phyloP scores from a whole-genome alignment of 106 monocot genomes.

The Hemerocallis citrina region DNA sequence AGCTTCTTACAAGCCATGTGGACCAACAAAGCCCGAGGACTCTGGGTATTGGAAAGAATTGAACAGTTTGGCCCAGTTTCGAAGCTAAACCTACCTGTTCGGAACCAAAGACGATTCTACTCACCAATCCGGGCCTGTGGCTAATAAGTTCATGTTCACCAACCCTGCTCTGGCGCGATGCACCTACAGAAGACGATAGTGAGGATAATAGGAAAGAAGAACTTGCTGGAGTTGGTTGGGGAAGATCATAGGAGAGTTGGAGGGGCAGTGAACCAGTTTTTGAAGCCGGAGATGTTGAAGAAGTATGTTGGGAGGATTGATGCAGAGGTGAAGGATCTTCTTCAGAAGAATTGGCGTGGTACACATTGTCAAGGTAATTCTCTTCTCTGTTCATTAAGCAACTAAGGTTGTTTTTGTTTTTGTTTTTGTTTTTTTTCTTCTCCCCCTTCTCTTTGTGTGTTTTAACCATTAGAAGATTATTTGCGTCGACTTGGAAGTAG shows the following conservation, averaged over 20 bases:
- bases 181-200: background rate
- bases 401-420: no score
- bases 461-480: no score
- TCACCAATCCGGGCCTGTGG: background rate
- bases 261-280: constrained; percentile 11
- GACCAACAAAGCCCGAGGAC: background rate
- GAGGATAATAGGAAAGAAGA: constrained; percentile 1
- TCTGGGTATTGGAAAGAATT: constrained; percentile 5
- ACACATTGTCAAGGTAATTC: background rate
- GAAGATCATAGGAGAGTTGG: constrained; percentile 20
- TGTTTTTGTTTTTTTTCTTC: no score
- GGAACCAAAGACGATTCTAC: constrained; percentile 10
- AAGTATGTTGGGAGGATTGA: constrained; percentile 16
- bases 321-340: constrained; percentile 16
- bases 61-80: constrained; percentile 14
- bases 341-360: constrained; percentile 9
- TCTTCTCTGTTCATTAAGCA: no score
- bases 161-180: background rate
- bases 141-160: constrained; percentile 7
- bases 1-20: constrained; percentile 10
- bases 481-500: no score
- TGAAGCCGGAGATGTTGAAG: constrained; percentile 21
- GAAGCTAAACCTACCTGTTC: constrained; percentile 4
- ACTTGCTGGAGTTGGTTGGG: constrained; percentile 15
- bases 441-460: no score